Percentiles rank a stretch among this genome's conserved stretches.
These are phyloP conservation scores for Cicer yamashitae DNA, from an alignment of 306 rosid species.

Conservation along the genomic window DNA sequence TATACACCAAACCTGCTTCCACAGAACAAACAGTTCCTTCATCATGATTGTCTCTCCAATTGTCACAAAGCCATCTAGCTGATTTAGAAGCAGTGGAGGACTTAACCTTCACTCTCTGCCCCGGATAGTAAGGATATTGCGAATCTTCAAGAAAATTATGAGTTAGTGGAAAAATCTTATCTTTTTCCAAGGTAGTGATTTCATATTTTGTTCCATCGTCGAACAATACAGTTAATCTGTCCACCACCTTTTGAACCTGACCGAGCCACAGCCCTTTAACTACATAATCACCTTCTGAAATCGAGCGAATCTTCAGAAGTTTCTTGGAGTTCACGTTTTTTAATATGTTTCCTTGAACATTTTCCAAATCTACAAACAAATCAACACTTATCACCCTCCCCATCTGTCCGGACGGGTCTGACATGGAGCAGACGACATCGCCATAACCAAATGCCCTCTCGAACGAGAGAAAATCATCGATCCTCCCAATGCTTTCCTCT, in stretches of 20 bases:
- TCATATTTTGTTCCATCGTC: slow-evolving; percentile 81
- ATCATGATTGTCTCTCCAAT: slow-evolving; percentile 71
- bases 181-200: slow-evolving; percentile 65
- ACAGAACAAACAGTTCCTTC: slow-evolving; percentile 82
- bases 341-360: slow-evolving; percentile 59
- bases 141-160: slow-evolving; percentile 76
- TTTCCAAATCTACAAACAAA: slow-evolving; percentile 80
- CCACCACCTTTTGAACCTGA: slow-evolving; percentile 74
- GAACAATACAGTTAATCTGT: slow-evolving; percentile 67
- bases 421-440: slow-evolving; percentile 69
- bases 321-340: slow-evolving; percentile 70
- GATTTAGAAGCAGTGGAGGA: slow-evolving; percentile 68
- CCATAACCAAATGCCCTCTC: slow-evolving; percentile 84
- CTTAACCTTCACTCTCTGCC: slow-evolving; percentile 83
- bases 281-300: slow-evolving; percentile 81
- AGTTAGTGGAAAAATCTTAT: slow-evolving; percentile 67
- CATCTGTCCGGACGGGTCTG: slow-evolving; percentile 86
- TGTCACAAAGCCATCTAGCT: slow-evolving; percentile 79
- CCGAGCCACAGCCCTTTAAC: slow-evolving; percentile 91
- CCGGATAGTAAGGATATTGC: slow-evolving; percentile 91
- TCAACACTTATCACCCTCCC: slow-evolving; percentile 79
- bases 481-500: slow-evolving; percentile 87
- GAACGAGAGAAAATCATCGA: slow-evolving; percentile 89
- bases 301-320: slow-evolving; percentile 74
- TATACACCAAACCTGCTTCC: slow-evolving; percentile 80